Evolutionary conservation across 768 basidiomycete genomes (phyloP), one percentile per base, ranked within the genome.

Genomic region (Lepiota venenata): DNA sequence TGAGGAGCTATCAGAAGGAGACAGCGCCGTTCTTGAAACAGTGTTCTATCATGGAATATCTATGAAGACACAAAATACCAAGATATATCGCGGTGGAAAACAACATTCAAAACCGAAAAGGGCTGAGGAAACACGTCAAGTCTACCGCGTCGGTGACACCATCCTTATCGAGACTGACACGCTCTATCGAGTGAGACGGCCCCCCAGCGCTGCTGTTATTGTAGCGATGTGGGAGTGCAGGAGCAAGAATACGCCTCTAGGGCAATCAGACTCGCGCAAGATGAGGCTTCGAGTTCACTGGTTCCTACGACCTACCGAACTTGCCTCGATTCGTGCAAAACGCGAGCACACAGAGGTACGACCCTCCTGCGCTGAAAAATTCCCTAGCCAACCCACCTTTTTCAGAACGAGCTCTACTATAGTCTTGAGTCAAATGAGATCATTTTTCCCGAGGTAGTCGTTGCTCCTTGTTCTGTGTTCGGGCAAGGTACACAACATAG

Each of bases 351-450:
- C 71, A 42, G 76, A 85, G 69, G 89, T 89, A 52, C 44, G 77
- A 63, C 16, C 52, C 32, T 2, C 39, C 16, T 48, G 43, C 29
- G 41, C 25, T 42, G 7, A 32, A 11, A 8, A 32, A 45, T 32
- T 8, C 56, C 16, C 42, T 11, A 37, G 32, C 16, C 35, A 48
- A 27, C 52, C 11, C 56, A n/a, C 1, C n/a, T 27, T 22, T n/a
- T 10, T 11, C 58, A 91, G 90, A 87, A 88, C 58, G 90, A 92
- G 67, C 76, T 91, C 6, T 91, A 88, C 60, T 87, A 86, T 47
- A 80, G 82, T 8, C 66, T 88, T 20, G 59, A 72, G 29, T 73
- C 75, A 4, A 73, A 71, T 40, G 80, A 72, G 20, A 70, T 78
- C 38, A 60, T 88, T 14, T 69, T 74, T 12, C 79, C 86, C 4